Evolutionary conservation across 331 rosid genomes (phyloP).

Genomic region (Spiraea crenata): DNA sequence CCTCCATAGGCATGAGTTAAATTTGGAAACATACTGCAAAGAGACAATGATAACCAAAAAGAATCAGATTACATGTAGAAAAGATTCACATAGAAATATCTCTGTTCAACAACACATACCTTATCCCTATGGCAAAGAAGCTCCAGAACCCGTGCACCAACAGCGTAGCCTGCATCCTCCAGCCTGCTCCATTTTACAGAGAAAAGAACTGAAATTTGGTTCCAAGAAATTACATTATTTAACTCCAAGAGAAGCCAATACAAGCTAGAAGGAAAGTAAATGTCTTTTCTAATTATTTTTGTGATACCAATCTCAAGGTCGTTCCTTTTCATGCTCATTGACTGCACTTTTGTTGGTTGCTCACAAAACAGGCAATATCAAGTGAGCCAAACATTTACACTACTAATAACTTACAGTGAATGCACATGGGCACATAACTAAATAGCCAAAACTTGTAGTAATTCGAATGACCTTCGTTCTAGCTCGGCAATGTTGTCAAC

Average conservation of each 20-base stretch:
- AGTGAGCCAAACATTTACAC: neutral
- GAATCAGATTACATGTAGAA: no score
- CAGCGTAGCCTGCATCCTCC: conserved; percentile 98
- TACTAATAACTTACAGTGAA: neutral
- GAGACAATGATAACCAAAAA: no score
- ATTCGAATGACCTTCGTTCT: conserved; percentile 67
- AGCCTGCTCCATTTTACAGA: conserved; percentile 48
- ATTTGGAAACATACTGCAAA: no score
- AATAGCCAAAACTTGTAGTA: neutral
- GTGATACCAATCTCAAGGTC: neutral
- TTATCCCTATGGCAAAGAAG: conserved; percentile 97
- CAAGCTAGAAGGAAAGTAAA: neutral
- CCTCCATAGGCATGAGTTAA: no score
- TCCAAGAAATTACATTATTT: neutral
- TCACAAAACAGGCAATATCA: neutral
- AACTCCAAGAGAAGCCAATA: neutral
- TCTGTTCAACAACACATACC: conserved; percentile 37
- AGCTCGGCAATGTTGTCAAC: conserved; percentile 94
- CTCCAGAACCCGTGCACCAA: conserved; percentile 96
- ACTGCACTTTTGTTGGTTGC: neutral
- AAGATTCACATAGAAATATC: neutral
- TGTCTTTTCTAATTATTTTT: neutral
- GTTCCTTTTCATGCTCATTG: neutral
- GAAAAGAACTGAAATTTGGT: conserved; percentile 13
- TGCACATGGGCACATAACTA: neutral